Percentiles rank a stretch among this genome's conserved stretches.
Evolutionary conservation across 768 basidiomycete species (phyloP).

Genomic region (Naganishia antarctica): DNA sequence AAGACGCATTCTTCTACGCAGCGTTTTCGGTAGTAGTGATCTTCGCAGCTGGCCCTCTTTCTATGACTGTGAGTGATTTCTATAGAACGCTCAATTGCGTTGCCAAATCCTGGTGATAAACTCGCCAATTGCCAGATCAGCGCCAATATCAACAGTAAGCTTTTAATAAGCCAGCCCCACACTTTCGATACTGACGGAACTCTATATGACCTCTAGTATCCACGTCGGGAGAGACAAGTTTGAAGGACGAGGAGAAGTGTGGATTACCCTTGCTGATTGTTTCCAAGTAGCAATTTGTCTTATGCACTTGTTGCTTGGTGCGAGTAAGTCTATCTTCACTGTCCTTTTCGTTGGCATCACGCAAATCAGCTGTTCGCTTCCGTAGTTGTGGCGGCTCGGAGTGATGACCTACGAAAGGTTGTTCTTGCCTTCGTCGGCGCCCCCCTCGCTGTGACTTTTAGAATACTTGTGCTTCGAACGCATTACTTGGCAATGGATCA

Average conservation of each 20-base stretch:
- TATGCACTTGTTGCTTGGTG: background rate
- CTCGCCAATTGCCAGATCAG: background rate
- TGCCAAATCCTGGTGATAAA: background rate
- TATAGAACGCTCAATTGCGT: background rate
- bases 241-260: background rate
- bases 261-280: background rate
- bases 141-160: constrained; percentile 17
- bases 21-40: background rate
- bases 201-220: too few relatives aligned
- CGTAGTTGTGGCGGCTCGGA: background rate
- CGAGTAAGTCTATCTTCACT: background rate
- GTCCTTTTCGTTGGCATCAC: background rate
- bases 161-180: background rate
- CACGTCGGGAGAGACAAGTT: constrained; percentile 8
- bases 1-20: background rate
- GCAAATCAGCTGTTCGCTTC: background rate
- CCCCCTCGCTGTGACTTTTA: background rate
- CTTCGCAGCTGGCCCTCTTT: background rate
- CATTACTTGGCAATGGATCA: background rate
- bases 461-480: background rate
- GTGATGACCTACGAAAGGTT: background rate
- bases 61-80: background rate
- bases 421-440: background rate
- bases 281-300: constrained; percentile 2
- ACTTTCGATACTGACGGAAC: too few relatives aligned